A percentile compares a stretch with the other conserved stretches of the same genome.
Evolutionary conservation across 2,329 filamentous ascomycete genomes (phyloP).

Genomic region (Aciculosporium take): DNA sequence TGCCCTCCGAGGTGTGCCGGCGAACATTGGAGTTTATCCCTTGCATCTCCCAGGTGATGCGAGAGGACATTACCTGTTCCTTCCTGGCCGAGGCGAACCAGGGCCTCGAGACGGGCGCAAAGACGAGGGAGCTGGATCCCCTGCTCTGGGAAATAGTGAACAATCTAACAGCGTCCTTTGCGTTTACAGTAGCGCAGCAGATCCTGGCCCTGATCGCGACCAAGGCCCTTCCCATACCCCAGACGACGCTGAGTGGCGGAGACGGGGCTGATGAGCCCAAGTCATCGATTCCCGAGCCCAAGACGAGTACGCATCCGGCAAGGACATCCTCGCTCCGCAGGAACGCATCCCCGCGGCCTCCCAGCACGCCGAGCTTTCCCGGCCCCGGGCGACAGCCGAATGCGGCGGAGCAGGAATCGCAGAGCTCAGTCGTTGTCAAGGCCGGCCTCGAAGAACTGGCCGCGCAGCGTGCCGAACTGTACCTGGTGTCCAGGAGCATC

Average conservation of each 20-base stretch:
- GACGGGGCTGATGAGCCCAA: constrained; percentile 46
- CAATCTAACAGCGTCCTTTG: constrained; percentile 64
- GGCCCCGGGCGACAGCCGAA: constrained; percentile 27
- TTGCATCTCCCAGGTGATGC: constrained; percentile 62
- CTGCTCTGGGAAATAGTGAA: constrained; percentile 44
- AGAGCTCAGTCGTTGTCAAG: constrained; percentile 38
- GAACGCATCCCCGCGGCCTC: constrained; percentile 21
- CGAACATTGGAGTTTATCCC: constrained; percentile 75
- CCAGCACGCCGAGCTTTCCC: constrained; percentile 40
- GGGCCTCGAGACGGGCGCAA: constrained; percentile 20
- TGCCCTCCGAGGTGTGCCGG: constrained; percentile 76
- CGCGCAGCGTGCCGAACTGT: constrained; percentile 68
- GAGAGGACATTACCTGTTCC: constrained; percentile 54
- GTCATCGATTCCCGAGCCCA: constrained; percentile 48
- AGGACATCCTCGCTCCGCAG: constrained; percentile 46
- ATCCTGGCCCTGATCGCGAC: constrained; percentile 63
- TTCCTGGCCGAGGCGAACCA: constrained; percentile 33
- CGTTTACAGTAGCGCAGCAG: constrained; percentile 62
- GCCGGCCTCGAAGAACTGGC: constrained; percentile 68
- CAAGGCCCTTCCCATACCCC: constrained; percentile 50
- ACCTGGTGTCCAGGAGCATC: constrained; percentile 64
- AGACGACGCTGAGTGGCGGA: constrained; percentile 34
- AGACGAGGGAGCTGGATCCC: constrained; percentile 16
- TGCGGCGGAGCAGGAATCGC: constrained; percentile 23
- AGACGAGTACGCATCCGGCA: constrained; percentile 56